Conservation (phyloP, 805 yeast species). For the Sugiyamaella smithiae region DNA sequence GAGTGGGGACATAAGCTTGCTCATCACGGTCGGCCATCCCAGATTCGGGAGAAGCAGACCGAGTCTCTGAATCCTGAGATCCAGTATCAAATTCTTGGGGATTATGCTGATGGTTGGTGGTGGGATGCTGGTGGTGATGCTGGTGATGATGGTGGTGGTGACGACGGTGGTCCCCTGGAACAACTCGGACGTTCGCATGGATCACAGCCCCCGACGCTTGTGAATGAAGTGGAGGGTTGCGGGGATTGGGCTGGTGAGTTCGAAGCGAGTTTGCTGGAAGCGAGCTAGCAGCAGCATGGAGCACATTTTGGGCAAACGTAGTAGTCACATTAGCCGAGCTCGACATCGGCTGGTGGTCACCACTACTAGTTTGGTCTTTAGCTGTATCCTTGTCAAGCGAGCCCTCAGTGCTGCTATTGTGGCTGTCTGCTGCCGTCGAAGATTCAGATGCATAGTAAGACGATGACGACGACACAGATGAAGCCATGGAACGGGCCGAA, state of each 20-base stretch:
- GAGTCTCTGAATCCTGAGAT: constrained; percentile 3
- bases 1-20: neutral
- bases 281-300: constrained; percentile 17
- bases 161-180: constrained; percentile 4
- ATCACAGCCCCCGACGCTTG: constrained; percentile 27
- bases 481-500: constrained; percentile 10
- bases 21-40: neutral
- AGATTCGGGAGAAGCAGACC: constrained; percentile 9
- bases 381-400: neutral
- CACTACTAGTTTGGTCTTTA: neutral
- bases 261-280: constrained; percentile 11
- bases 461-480: constrained; percentile 16
- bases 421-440: neutral
- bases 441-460: constrained; percentile 3
- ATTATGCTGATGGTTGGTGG: neutral
- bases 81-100: neutral
- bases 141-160: constrained; percentile 8
- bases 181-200: constrained; percentile 21
- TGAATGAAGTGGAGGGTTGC: constrained; percentile 21
- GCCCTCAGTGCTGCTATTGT: neutral
- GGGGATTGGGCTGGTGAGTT: constrained; percentile 2
- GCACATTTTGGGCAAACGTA: constrained; percentile 21
- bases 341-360: constrained; percentile 15
- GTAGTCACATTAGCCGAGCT: constrained; percentile 16
- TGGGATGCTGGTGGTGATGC: constrained; percentile 11